Percentiles rank a stretch among this genome's conserved stretches.
These are phyloP conservation scores for Aegilops speltoides DNA, from an alignment of 176 grass and related monocot species.

Conservation along the genomic window DNA sequence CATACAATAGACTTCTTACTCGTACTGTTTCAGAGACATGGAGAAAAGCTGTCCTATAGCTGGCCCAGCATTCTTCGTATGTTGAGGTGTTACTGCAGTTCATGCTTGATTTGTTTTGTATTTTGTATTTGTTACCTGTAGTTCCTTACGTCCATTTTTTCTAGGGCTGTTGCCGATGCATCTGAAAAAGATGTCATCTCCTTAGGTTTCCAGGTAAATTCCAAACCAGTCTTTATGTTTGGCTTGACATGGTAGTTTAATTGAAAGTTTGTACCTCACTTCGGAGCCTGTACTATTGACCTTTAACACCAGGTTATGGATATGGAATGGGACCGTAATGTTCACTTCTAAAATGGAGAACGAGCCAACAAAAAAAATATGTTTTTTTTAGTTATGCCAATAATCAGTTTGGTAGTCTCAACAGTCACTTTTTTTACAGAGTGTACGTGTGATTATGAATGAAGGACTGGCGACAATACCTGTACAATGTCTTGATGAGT, in stretches of 20 bases:
- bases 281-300: neutral
- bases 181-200: conserved; percentile 87
- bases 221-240: conserved; percentile 14
- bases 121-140: conserved; percentile 30
- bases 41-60: conserved; percentile 86
- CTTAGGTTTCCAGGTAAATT: conserved; percentile 94
- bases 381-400: neutral
- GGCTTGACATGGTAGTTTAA: conserved; percentile 16
- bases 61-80: conserved; percentile 90
- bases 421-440: conserved; percentile 63
- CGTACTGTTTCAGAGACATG: conserved; percentile 74
- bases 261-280: neutral
- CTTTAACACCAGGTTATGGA: neutral
- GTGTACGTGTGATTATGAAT: conserved; percentile 96
- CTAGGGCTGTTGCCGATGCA: conserved; percentile 80
- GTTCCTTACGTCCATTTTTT: conserved; percentile 37
- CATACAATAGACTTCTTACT: conserved; percentile 35
- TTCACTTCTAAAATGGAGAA: conserved; percentile 29
- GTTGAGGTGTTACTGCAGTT: conserved; percentile 69
- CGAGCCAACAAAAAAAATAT: neutral
- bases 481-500: conserved; percentile 82
- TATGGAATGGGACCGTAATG: neutral
- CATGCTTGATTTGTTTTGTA: conserved; percentile 31
- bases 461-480: conserved; percentile 91
- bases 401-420: conserved; percentile 19